Percentiles rank a stretch among this genome's conserved stretches.
Evolutionary conservation across 768 basidiomycete species (phyloP).

Genomic region (Mycena vitilis): DNA sequence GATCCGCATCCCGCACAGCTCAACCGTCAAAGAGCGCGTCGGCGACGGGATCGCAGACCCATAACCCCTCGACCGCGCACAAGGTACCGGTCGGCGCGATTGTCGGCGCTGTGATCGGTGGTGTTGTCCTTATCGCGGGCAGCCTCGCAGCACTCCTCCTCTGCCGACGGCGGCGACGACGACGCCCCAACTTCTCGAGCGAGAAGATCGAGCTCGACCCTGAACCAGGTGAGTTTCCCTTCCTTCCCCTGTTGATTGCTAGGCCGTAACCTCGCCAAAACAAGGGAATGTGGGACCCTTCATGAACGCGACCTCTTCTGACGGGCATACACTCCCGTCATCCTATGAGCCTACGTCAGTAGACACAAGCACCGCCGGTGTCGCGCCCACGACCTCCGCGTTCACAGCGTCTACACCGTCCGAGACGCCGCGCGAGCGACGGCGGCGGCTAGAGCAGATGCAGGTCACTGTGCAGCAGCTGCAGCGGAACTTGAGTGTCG

Average conservation of each 20-base stretch:
- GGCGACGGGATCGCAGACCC: background rate
- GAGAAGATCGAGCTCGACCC: constrained; percentile 14
- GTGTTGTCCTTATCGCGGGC: background rate
- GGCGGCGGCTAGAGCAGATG: constrained; percentile 13
- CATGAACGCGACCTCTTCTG: too few species aligned
- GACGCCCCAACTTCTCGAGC: background rate
- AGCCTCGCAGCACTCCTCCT: background rate
- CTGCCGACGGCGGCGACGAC: constrained; percentile 2
- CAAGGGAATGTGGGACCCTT: too few species aligned
- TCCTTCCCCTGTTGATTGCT: too few species aligned
- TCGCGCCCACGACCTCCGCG: background rate
- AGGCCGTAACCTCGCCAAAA: too few species aligned
- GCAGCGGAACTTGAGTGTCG: constrained; percentile 16
- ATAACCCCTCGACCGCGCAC: background rate
- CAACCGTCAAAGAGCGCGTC: background rate
- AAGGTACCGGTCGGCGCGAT: constrained; percentile 10
- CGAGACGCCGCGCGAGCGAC: constrained; percentile 5
- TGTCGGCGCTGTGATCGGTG: constrained; percentile 5
- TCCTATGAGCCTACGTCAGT: background rate
- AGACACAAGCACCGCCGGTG: background rate
- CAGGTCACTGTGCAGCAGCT: constrained; percentile 14
- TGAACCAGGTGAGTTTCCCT: background rate
- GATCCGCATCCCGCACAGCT: background rate
- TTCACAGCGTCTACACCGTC: too few species aligned
- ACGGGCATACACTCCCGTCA: background rate